Conservation (phyloP, 1,139 yeast species). For the Hemisphaericaspora xylofermentans region DNA sequence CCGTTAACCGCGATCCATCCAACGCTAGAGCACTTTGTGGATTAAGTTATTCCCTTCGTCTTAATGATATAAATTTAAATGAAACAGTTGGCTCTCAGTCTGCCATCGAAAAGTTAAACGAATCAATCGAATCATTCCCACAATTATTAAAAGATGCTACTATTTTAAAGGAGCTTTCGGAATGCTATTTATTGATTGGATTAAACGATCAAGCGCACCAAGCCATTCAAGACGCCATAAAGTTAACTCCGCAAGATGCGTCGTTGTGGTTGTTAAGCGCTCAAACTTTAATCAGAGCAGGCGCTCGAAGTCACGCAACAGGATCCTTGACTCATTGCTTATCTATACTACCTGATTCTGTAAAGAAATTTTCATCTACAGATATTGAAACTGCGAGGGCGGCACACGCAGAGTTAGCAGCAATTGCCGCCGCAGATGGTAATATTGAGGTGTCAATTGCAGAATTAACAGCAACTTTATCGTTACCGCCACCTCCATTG, state of each 20-base stretch:
- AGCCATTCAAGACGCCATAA: conserved; percentile 47
- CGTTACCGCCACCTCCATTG: conserved; percentile 49
- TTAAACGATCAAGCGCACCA: conserved; percentile 53
- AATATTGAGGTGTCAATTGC: conserved; percentile 47
- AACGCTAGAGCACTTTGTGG: conserved; percentile 44
- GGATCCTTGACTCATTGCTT: conserved; percentile 46
- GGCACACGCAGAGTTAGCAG: conserved; percentile 54
- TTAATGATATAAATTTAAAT: conserved; percentile 34
- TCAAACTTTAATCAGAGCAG: conserved; percentile 43
- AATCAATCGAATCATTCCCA: conserved; percentile 36
- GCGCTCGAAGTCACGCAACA: conserved; percentile 45
- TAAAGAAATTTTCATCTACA: conserved; percentile 22
- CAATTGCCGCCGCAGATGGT: conserved; percentile 51
- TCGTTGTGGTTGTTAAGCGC: conserved; percentile 48
- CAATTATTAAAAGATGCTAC: conserved; percentile 32
- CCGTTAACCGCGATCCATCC: conserved; percentile 44
- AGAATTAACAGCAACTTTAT: conserved; percentile 49
- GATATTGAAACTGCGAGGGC: conserved; percentile 50
- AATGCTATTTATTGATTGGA: conserved; percentile 47
- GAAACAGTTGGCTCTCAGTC: conserved; percentile 43
- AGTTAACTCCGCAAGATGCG: conserved; percentile 41
- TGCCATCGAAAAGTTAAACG: conserved; percentile 42
- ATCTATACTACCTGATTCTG: conserved; percentile 34
- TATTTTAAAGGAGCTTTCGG: conserved; percentile 49
- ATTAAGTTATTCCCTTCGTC: conserved; percentile 38